Conservation (phyloP, 2,329 filamentous ascomycete species). For the Diplodia corticola region DNA sequence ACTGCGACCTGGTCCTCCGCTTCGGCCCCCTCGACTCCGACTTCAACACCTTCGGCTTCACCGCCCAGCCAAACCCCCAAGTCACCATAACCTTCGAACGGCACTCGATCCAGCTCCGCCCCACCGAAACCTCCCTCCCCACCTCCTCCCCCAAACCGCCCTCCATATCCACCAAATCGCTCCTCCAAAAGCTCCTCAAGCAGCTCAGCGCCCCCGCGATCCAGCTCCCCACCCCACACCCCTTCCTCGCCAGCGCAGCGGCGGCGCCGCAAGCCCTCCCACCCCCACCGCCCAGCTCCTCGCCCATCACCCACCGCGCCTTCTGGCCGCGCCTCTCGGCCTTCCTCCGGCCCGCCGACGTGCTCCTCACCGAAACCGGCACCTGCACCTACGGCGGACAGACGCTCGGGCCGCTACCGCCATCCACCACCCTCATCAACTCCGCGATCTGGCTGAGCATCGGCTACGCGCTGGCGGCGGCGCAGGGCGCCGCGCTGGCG, state of each 20-base stretch:
- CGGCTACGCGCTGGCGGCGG: slow-evolving; percentile 61
- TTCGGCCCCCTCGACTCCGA: slow-evolving; percentile 51
- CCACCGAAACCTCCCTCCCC: too few relatives aligned
- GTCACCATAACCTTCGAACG: slow-evolving; percentile 6
- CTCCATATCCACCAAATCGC: slow-evolving; percentile 57
- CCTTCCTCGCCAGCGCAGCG: too few relatives aligned
- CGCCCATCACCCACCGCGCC: not conserved
- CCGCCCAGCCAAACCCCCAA: slow-evolving; percentile 39
- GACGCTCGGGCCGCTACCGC: slow-evolving; percentile 42
- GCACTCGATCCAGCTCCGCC: not conserved
- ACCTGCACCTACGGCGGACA: slow-evolving; percentile 42
- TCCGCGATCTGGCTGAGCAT: slow-evolving; percentile 59
- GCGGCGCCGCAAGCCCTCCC: not conserved
- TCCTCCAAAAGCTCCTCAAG: not conserved
- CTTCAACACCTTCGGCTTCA: slow-evolving; percentile 48
- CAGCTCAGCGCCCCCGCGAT: not conserved
- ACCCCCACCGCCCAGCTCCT: not conserved
- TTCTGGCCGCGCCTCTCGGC: slow-evolving; percentile 30
- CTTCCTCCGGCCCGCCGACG: slow-evolving; percentile 55
- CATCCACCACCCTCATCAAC: slow-evolving; percentile 42
- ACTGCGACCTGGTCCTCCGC: slow-evolving; percentile 48
- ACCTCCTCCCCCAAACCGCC: too few relatives aligned
- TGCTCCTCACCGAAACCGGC: slow-evolving; percentile 60
- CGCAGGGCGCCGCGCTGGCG: slow-evolving; percentile 54
- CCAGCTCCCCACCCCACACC: not conserved